Evolutionary conservation across 2,329 filamentous ascomycete genomes (phyloP), one percentile per base, ranked within the genome.

Genomic region (Verruconis gallopava): DNA sequence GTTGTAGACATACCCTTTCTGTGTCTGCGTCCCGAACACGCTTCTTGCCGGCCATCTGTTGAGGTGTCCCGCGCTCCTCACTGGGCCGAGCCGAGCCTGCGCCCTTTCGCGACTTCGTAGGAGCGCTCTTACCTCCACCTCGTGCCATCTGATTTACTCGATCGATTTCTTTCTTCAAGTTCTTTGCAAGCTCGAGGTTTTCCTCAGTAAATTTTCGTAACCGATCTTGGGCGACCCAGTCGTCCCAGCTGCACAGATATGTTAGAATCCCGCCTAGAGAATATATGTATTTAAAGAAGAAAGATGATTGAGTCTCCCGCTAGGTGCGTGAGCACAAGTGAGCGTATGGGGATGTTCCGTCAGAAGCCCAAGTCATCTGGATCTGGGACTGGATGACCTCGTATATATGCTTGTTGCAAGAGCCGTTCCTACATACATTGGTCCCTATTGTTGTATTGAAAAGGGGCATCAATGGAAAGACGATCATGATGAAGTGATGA

Each of bases 201-300:
- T 96, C 91, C 44, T 93, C 85, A 40, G 80, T 94, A 59, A 89
- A 81, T 65, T 95, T 95, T 56, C 88, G 81, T 47, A 98, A 80
- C 50, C 91, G 84, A 60, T 96, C 89, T 62, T 86, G 79, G 17
- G 84, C 77, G 35, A 96, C 91, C 89, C 89, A 96, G 66, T 98
- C 91, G 66, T 98, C 91, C 91, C 91, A 98, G 48, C 79, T 83
- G 55, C 49, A 14, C 25, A 33, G 12, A 22, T 22, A 48, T 20
- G 22, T 43, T 30, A 44, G 49, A 9, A 30, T 30, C n/a, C n/a
- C n/a, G n/a, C n/a, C n/a, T n/a, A n/a, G n/a, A n/a, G n/a, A n/a
- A n/a, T n/a, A n/a, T n/a, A n/a, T n/a, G n/a, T n/a, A n/a, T n/a
- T n/a, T n/a, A n/a, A n/a, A n/a, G n/a, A n/a, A n/a, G n/a, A n/a